Evolutionary conservation across 345 rosid species (phyloP).

Genomic region (Eucalyptus cloeziana): DNA sequence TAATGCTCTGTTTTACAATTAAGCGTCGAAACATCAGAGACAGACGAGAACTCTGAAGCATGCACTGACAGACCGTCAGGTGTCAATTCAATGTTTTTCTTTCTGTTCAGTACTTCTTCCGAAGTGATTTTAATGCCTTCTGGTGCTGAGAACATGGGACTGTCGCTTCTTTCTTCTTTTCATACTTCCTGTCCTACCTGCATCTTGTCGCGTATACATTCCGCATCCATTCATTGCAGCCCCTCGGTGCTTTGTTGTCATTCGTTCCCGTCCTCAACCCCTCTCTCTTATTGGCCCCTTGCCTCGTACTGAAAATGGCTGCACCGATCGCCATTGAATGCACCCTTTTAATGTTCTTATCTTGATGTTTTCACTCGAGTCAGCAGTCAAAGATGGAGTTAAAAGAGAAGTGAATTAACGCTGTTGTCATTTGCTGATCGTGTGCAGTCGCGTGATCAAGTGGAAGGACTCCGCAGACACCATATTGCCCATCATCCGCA

Average conservation of each 20-base stretch:
- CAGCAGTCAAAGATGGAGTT: background rate
- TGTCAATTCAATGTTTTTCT: background rate
- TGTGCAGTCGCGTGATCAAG: slow-evolving; percentile 14
- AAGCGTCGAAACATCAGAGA: background rate
- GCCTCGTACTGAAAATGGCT: background rate
- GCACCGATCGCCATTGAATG: background rate
- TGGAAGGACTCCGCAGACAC: slow-evolving; percentile 48
- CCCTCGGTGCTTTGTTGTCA: background rate
- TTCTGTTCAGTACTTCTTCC: background rate
- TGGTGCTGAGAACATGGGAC: background rate
- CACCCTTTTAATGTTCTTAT: background rate
- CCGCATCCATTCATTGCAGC: background rate
- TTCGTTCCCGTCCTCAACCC: background rate
- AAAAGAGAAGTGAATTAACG: background rate
- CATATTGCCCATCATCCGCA: slow-evolving; percentile 39
- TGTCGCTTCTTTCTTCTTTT: background rate
- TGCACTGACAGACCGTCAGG: background rate
- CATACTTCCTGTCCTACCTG: background rate
- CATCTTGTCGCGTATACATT: background rate
- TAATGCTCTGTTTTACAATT: background rate
- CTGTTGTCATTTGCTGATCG: background rate
- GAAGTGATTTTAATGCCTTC: background rate
- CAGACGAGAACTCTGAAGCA: background rate
- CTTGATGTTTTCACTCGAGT: background rate
- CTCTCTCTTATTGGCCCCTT: background rate